These are phyloP conservation scores for Chaetomium cochliodes DNA, from an alignment of 495 filamentous ascomycete genomes.

Conservation along the genomic window DNA sequence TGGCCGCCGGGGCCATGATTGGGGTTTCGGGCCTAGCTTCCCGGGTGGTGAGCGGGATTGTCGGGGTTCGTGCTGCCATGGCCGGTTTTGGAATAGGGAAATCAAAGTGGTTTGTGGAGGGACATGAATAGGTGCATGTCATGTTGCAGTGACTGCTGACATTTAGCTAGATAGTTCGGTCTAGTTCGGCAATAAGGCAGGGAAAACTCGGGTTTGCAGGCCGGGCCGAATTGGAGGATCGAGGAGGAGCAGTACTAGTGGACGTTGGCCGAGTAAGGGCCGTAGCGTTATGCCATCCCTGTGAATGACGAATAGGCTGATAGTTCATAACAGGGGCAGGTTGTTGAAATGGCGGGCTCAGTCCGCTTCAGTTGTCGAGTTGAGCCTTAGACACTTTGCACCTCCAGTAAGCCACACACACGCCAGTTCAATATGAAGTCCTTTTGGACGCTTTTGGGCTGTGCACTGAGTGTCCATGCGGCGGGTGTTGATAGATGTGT, in stretches of 20 bases:
- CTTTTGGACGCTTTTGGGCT: neutral
- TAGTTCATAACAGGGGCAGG: neutral
- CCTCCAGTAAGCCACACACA: neutral
- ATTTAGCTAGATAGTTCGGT: too few relatives aligned
- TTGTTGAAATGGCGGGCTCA: neutral
- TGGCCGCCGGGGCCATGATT: neutral
- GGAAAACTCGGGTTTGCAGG: neutral
- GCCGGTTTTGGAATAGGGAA: neutral
- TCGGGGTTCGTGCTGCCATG: slow-evolving; percentile 4
- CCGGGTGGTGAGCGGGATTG: slow-evolving; percentile 7
- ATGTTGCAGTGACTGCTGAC: too few relatives aligned
- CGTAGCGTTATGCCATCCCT: neutral
- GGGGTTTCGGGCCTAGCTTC: neutral
- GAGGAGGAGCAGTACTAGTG: neutral
- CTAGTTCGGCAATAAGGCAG: neutral
- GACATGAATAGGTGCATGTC: too few relatives aligned
- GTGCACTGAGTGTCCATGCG: neutral
- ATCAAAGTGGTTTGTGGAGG: neutral
- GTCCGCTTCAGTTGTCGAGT: neutral
- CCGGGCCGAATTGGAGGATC: neutral
- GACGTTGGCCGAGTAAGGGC: neutral
- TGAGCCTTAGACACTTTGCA: neutral
- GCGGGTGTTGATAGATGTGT: neutral
- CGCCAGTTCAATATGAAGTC: neutral
- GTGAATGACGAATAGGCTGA: neutral